These are phyloP conservation scores for Flaveria robusta DNA, from an alignment of 129 eudicot genomes.

Conservation along the genomic window DNA sequence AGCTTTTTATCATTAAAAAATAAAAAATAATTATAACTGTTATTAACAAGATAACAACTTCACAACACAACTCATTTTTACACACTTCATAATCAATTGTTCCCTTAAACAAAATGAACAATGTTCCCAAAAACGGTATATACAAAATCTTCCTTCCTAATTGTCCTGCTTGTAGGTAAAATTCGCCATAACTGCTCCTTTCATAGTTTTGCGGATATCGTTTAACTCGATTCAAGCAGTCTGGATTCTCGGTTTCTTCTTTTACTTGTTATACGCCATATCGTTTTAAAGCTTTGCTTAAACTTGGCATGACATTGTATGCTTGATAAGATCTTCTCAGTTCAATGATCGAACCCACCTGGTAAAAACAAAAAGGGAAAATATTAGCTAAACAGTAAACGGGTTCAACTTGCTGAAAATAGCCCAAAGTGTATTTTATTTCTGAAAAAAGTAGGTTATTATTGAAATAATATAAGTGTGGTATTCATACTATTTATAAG, in stretches of 20 bases:
- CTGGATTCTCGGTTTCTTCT: not conserved
- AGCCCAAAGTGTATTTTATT: not conserved
- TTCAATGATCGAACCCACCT: slow-evolving; percentile 98
- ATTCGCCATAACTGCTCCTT: not conserved
- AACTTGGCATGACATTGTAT: slow-evolving; percentile 93
- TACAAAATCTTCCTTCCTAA: slow-evolving; percentile 1
- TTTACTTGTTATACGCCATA: slow-evolving; percentile 57
- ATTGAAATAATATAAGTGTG: not conserved
- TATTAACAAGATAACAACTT: slow-evolving; percentile 4
- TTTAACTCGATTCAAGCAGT: not conserved
- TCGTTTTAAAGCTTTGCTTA: slow-evolving; percentile 77
- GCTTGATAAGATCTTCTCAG: slow-evolving; percentile 98
- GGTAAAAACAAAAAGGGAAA: not conserved
- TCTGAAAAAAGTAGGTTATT: not conserved
- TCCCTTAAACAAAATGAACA: slow-evolving; percentile 4
- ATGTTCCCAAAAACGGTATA: not conserved
- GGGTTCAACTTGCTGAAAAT: not conserved
- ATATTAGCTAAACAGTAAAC: not conserved
- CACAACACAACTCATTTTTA: slow-evolving; percentile 1
- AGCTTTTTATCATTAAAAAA: too few relatives aligned
- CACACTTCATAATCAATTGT: not conserved
- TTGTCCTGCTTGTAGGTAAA: not conserved
- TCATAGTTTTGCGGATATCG: not conserved
- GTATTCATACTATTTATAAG: not conserved
- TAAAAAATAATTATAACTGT: not conserved